These are phyloP conservation scores for Lecanicillium sp. DNA, from an alignment of 2,329 filamentous ascomycete species.

Conservation along the genomic window DNA sequence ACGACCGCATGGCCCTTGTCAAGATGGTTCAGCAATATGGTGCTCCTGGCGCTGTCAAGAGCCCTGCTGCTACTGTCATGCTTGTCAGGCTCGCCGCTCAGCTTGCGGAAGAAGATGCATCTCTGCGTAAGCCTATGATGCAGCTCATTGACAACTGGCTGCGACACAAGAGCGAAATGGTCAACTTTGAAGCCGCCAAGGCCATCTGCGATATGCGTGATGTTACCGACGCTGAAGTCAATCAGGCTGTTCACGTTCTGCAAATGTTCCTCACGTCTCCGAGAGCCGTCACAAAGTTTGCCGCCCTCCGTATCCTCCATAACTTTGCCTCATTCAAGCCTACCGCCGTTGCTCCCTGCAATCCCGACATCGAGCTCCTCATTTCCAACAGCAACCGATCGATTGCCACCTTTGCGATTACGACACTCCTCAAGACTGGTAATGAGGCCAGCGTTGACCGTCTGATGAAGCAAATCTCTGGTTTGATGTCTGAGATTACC, in stretches of 20 bases:
- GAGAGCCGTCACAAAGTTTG: slow-evolving; percentile 92
- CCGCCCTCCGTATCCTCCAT: slow-evolving; percentile 91
- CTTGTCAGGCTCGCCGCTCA: slow-evolving; percentile 88
- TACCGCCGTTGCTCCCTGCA: slow-evolving; percentile 83
- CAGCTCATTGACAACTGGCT: slow-evolving; percentile 93
- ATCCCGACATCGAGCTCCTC: slow-evolving; percentile 92
- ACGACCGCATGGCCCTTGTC: slow-evolving; percentile 95
- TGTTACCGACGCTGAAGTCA: slow-evolving; percentile 83
- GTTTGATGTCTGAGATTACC: slow-evolving; percentile 98
- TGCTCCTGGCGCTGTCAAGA: slow-evolving; percentile 85
- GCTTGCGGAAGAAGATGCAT: slow-evolving; percentile 84
- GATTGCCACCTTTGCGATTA: slow-evolving; percentile 97
- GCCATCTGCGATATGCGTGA: slow-evolving; percentile 93
- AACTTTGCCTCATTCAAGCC: slow-evolving; percentile 97
- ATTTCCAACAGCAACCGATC: slow-evolving; percentile 97
- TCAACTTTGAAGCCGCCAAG: slow-evolving; percentile 98
- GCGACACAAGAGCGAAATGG: slow-evolving; percentile 98
- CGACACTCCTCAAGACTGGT: slow-evolving; percentile 93
- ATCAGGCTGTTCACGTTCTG: slow-evolving; percentile 87
- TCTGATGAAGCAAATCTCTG: slow-evolving; percentile 96
- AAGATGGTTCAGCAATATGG: slow-evolving; percentile 99
- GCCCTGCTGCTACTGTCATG: slow-evolving; percentile 84
- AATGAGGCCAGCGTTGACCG: slow-evolving; percentile 96
- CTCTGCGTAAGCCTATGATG: slow-evolving; percentile 92
- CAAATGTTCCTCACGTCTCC: slow-evolving; percentile 96